phyloP scores from a whole-genome alignment of 2,329 filamentous ascomycete genomes.

The Penicillium sp. region DNA sequence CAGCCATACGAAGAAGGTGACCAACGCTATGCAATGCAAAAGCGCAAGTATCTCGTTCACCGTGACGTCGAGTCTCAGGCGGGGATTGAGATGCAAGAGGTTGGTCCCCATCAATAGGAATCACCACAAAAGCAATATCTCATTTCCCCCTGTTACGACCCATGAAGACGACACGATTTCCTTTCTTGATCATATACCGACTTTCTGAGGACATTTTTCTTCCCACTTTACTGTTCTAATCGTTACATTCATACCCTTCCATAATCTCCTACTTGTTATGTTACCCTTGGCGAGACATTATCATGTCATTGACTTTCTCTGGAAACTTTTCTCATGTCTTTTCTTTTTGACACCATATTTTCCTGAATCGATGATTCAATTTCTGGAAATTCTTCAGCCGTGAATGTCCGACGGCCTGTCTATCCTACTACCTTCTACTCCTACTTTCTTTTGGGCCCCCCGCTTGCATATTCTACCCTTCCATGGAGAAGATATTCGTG shows the following conservation, averaged over 20 bases:
- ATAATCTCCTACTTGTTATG: slow-evolving; percentile 5
- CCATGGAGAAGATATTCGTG: background rate
- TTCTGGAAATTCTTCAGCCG: background rate
- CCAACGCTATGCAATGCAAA: slow-evolving; percentile 70
- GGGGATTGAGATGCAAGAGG: slow-evolving; percentile 72
- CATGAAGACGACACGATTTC: slow-evolving; percentile 22
- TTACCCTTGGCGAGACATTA: slow-evolving; percentile 1
- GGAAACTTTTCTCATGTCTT: slow-evolving; percentile 15
- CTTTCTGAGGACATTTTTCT: background rate
- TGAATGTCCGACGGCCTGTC: background rate
- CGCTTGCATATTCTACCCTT: background rate
- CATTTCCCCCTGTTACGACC: slow-evolving; percentile 16
- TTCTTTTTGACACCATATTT: slow-evolving; percentile 4
- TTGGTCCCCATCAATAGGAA: slow-evolving; percentile 35
- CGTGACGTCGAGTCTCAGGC: slow-evolving; percentile 53
- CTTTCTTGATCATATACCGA: slow-evolving; percentile 7
- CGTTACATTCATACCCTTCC: slow-evolving; percentile 14
- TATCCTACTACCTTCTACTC: background rate
- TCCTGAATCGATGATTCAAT: background rate
- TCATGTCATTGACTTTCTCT: slow-evolving; percentile 19
- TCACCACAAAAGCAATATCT: slow-evolving; percentile 4
- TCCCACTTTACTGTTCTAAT: slow-evolving; percentile 22
- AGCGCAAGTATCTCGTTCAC: slow-evolving; percentile 50
- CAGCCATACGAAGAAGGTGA: slow-evolving; percentile 73
- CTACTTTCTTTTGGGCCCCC: slow-evolving; percentile 1